Base-by-base conservation (phyloP, 75 land plant genomes). In the Pinus albicaulis region DNA sequence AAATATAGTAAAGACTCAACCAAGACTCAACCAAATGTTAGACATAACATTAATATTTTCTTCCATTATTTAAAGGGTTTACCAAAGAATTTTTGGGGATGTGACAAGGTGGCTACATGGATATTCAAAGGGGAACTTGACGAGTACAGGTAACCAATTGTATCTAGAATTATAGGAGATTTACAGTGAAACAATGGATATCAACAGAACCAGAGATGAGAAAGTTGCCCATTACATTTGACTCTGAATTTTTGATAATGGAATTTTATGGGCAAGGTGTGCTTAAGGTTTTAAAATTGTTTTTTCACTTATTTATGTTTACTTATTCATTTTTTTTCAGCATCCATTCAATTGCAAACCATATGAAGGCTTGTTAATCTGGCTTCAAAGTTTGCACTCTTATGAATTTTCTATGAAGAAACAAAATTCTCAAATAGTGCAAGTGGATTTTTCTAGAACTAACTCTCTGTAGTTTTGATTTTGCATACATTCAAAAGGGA, bases 181-280 rank as follows among this genome's bases (percentile, higher is more conserved):
- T 19, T 55, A 19, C 80, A 86, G 74, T 36, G 86, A 74, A 92
- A 92, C 57, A 81, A 25, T 92, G 90, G 93, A 73, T 92, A 0
- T 81, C 83, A 28, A 78, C 90, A 17, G 87, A 90, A 62, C n/a
- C 95, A 17, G 90, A 88, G 14, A 81, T 73, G 14, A 59, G 44
- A 16, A 79, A 56, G 25, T 24, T 90, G n/a, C 73, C 28, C 3
- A 62, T 92, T 15, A 82, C 80, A 16, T 34, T 80, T 2, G 93
- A 90, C 31, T 83, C 81, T 57, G 88, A 90, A 36, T 90, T 90
- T 66, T 41, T 92, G 74, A 78, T 92, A 22, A 24, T 92, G 72
- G 92, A 92, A 17, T 90, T 90, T 52, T 90, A 92, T 86, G 95
- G 95, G 2, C 79, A 82, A 86, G 89, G 93, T 5, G 6, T 41